phyloP scores from a whole-genome alignment of 2,329 filamentous ascomycete species.

The Venturia aucupariae region DNA sequence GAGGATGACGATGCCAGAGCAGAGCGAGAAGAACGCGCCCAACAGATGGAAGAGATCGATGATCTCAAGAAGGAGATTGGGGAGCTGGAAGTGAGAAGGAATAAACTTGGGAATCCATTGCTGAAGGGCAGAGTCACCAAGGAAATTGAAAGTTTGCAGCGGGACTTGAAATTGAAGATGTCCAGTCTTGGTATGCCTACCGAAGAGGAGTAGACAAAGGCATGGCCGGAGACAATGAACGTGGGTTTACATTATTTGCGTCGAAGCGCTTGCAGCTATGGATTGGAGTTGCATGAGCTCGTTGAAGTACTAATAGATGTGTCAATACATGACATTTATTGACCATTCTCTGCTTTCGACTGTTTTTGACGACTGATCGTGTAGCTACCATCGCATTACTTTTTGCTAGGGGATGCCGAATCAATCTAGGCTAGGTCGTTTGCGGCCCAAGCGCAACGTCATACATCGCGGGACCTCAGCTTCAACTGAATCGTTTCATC shows the following conservation, averaged over 20 bases:
- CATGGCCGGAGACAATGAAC: neutral
- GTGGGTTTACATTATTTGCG: neutral
- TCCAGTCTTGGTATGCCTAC: slow-evolving; percentile 5
- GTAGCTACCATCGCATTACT: neutral
- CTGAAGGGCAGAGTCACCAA: slow-evolving; percentile 40
- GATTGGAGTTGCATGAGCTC: neutral
- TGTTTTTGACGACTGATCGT: neutral
- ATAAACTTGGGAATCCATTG: slow-evolving; percentile 38
- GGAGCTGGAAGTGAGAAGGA: slow-evolving; percentile 32
- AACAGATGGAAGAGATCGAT: slow-evolving; percentile 43
- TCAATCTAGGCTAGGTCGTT: neutral
- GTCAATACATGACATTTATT: neutral
- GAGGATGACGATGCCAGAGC: slow-evolving; percentile 43
- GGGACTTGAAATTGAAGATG: slow-evolving; percentile 44
- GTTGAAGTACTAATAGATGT: neutral
- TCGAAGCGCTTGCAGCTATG: neutral
- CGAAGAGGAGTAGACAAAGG: slow-evolving; percentile 10
- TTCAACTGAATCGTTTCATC: neutral
- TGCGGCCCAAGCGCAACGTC: neutral
- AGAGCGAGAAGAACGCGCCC: slow-evolving; percentile 37
- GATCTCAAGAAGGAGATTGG: slow-evolving; percentile 45
- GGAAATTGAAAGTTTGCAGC: slow-evolving; percentile 41
- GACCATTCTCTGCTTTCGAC: neutral
- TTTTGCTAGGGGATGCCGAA: neutral
- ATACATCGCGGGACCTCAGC: slow-evolving; percentile 2